Base-by-base conservation (phyloP, 805 yeast species). In the Cyberlindnera amylophila region DNA sequence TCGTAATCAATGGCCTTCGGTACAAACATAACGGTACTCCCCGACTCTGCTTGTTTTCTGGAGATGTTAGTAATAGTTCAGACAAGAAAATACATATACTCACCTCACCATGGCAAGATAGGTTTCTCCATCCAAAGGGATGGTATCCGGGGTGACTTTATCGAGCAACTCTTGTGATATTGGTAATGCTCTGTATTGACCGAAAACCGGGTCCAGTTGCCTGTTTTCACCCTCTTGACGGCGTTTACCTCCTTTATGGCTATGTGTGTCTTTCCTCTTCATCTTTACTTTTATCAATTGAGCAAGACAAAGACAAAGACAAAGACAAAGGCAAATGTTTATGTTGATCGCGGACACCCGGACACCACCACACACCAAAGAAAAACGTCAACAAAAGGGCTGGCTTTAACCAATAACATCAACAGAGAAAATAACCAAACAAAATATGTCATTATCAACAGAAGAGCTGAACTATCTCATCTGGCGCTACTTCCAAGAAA, bases 401-500 rank as follows among this genome's bases (percentile, higher is more conserved):
- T n/a, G n/a, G n/a, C n/a, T n/a, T n/a, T n/a, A n/a, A n/a, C n/a
- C n/a, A n/a, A n/a, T n/a, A n/a, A n/a, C n/a, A n/a, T n/a, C n/a
- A n/a, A n/a, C 24, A 21, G 6, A 21, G 9, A 9, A 21, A 21
- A 21, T 21, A 30, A 10, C 18, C 32, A n/a, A 14, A 30, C 9
- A 17, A 33, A 27, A 6, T 4, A 87, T 88, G 96, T 83, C 95
- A 19, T 66, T 91, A 37, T 77, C 93, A 5, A 82, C 93, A 43
- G 79, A 75, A 44, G 95, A 89, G 63, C 75, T 91, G 41, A 93
- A 91, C 68, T 91, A 91, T 59, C 73, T 93, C 53, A 77, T 91
- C 41, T 93, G 96, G 96, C 68, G 97, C 47, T 93, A 91, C 58
- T 71, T 89, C 30, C 96, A 88, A 58, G 98, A 93, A 61, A 70